These are phyloP conservation scores for Kluyveromyces sp. DNA, from an alignment of 1,139 yeast genomes.

Conservation along the genomic window DNA sequence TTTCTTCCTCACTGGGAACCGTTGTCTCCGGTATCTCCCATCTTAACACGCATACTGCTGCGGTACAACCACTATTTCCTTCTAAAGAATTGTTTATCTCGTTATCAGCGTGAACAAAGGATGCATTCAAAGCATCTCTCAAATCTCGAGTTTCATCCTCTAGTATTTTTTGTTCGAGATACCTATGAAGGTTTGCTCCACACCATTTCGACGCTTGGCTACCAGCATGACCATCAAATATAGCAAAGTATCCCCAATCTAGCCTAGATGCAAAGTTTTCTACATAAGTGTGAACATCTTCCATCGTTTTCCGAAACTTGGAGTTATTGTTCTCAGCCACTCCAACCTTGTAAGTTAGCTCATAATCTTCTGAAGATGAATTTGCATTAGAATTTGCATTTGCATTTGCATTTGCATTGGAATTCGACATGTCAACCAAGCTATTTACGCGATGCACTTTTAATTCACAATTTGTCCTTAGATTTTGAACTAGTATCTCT, in stretches of 20 bases:
- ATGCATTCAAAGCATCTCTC: constrained; percentile 47
- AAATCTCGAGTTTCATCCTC: constrained; percentile 40
- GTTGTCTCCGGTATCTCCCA: constrained; percentile 59
- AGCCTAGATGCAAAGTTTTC: constrained; percentile 83
- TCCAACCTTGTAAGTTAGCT: constrained; percentile 68
- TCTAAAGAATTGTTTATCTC: constrained; percentile 49
- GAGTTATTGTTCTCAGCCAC: constrained; percentile 83
- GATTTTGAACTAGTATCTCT: no score
- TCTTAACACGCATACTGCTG: constrained; percentile 84
- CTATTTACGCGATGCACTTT: no score
- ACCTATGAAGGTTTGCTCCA: constrained; percentile 69
- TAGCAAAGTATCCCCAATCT: constrained; percentile 94
- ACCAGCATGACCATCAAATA: constrained; percentile 98
- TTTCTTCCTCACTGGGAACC: constrained; percentile 11
- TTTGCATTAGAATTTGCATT: neutral
- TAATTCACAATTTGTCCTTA: no score
- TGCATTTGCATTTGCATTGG: no score
- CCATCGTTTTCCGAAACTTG: constrained; percentile 84
- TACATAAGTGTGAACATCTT: constrained; percentile 91
- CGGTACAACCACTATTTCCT: constrained; percentile 85
- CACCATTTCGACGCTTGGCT: constrained; percentile 92
- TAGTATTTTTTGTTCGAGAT: constrained; percentile 30
- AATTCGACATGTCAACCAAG: no score
- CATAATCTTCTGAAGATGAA: constrained; percentile 22
- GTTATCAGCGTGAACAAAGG: constrained; percentile 69